Base-by-base conservation (phyloP, 1,139 yeast genomes). In the Scheffersomyces segobiensis region DNA sequence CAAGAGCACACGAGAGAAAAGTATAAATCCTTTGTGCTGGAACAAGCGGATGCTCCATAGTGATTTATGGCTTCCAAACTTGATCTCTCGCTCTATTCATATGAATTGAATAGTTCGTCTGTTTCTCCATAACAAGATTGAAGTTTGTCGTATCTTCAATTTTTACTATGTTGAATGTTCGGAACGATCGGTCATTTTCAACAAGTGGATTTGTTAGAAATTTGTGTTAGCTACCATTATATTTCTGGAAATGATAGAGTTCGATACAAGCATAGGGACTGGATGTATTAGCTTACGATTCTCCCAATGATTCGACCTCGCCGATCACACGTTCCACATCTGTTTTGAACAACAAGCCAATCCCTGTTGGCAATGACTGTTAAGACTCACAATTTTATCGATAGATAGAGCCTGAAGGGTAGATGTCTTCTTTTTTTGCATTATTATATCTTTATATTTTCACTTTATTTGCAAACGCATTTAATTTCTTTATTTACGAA, bases 401-500 rank as follows among this genome's bases (percentile, higher is more conserved):
- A 32, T 32, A 32, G 42, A 32, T 3, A 32, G 42, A 32, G 42
- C 42, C 17, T 32, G 42, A 10, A 10, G 2, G 42, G 42, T 32
- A 32, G 42, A 32, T 42, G 39, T 19, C 24, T 56, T 50, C 24
- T 56, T 50, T 53, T 57, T 56, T 47, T 54, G 55, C 53, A 32
- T 52, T 46, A 46, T 46, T 46, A 39, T 42, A 32, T 32, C 42
- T 32, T 32, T 32, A 32, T 32, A 32, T 32, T 52, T 26, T 42
- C 50, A 49, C 21, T 48, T 49, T 50, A 51, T 22, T 24, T 21
- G 22, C 20, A 10, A 24, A 12, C 17, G 47, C 49, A 54, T 50
- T 52, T 55, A 49, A 46, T 39, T 57, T 55, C 55, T 57, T 53
- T 57, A 55, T 42, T 54, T 50, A 51, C 52, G 52, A 47, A 56